Conservation (phyloP, 2,329 filamentous ascomycete species). For the Cladorrhinum sp. region DNA sequence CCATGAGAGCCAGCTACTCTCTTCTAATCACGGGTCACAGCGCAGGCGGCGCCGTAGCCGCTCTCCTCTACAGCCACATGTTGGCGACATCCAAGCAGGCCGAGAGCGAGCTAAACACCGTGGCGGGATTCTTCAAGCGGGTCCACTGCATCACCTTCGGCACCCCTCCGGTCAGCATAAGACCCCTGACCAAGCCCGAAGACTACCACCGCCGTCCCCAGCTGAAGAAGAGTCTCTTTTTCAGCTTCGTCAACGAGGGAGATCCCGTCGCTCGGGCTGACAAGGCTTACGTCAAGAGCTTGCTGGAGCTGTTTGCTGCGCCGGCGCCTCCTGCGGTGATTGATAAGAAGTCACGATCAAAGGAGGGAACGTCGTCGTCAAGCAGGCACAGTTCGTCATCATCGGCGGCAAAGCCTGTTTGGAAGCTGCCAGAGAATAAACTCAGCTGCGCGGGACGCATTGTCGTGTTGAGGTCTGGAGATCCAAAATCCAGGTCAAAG, state of each 20-base stretch:
- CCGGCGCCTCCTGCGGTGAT: slow-evolving; percentile 45
- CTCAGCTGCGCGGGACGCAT: slow-evolving; percentile 69
- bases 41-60: slow-evolving; percentile 79
- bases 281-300: slow-evolving; percentile 67
- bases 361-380: slow-evolving; percentile 20
- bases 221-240: slow-evolving; percentile 67
- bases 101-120: slow-evolving; percentile 64
- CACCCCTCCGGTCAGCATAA: slow-evolving; percentile 71
- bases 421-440: slow-evolving; percentile 63
- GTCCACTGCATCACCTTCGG: slow-evolving; percentile 85
- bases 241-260: slow-evolving; percentile 80
- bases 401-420: slow-evolving; percentile 41
- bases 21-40: slow-evolving; percentile 83
- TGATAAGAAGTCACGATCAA: slow-evolving; percentile 18
- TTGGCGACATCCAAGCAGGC: slow-evolving; percentile 54
- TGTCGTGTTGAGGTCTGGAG: slow-evolving; percentile 60
- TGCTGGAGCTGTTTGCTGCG: slow-evolving; percentile 67
- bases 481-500: slow-evolving; percentile 36
- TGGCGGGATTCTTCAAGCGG: slow-evolving; percentile 70
- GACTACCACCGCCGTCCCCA: slow-evolving; percentile 32
- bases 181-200: slow-evolving; percentile 62
- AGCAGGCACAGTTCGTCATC: slow-evolving; percentile 6
- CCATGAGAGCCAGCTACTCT: slow-evolving; percentile 61
- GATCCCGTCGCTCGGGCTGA: slow-evolving; percentile 78
- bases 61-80: slow-evolving; percentile 80